phyloP scores from a whole-genome alignment of 2,329 filamentous ascomycete species.

The Penicillium glabrum region DNA sequence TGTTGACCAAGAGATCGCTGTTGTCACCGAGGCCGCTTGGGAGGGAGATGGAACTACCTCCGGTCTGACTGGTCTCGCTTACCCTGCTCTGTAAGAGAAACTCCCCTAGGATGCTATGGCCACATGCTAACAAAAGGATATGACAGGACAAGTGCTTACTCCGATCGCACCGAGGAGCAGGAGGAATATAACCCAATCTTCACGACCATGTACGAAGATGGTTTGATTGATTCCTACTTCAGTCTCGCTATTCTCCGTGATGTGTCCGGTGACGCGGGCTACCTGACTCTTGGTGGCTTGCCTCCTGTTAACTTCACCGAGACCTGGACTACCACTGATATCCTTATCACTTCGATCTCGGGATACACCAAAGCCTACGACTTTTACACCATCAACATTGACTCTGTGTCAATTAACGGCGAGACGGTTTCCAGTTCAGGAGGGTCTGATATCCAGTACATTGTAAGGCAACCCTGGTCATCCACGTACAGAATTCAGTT shows the following conservation, averaged over 20 bases:
- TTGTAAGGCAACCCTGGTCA: constrained; percentile 2
- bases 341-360: constrained; percentile 16
- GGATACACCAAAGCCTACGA: constrained; percentile 14
- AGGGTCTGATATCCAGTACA: constrained; percentile 10
- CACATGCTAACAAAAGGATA: neutral
- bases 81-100: constrained; percentile 3
- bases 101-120: too few species aligned
- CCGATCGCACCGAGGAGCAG: neutral
- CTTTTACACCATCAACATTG: constrained; percentile 20
- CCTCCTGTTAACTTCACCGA: constrained; percentile 9
- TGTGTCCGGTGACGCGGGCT: constrained; percentile 11
- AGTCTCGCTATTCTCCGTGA: constrained; percentile 9
- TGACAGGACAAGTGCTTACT: constrained; percentile 6
- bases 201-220: constrained; percentile 8
- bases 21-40: constrained; percentile 8
- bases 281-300: constrained; percentile 20
- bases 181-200: constrained; percentile 10
- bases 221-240: constrained; percentile 7
- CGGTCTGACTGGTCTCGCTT: constrained; percentile 8
- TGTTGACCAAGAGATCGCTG: constrained; percentile 6
- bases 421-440: constrained; percentile 5
- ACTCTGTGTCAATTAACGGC: constrained; percentile 10
- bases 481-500: neutral
- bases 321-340: constrained; percentile 17
- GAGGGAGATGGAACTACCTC: constrained; percentile 9